Percentiles rank a stretch among this genome's conserved stretches.
Conservation (phyloP, 1,284 basidiomycete genomes). For the Termitomyces sp. region DNA sequence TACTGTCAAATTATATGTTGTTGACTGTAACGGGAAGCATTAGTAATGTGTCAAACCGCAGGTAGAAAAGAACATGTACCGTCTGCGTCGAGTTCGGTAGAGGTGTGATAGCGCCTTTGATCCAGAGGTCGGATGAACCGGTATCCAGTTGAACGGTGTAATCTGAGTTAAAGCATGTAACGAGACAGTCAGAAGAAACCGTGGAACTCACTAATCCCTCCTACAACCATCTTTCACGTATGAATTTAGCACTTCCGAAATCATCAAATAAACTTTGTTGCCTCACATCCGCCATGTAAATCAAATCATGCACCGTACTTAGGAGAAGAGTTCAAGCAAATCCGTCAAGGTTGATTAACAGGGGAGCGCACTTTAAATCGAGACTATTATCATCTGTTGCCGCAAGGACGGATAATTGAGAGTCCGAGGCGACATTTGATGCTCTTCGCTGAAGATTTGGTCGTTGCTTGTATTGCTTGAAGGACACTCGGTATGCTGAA, state of each 20-base stretch:
- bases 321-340: background rate
- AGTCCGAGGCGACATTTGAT: slow-evolving; percentile 21
- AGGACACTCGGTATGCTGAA: slow-evolving; percentile 34
- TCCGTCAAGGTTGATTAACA: background rate
- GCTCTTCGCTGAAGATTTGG: slow-evolving; percentile 28
- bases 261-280: slow-evolving; percentile 6
- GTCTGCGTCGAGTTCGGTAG: slow-evolving; percentile 49
- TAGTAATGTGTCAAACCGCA: slow-evolving; percentile 12
- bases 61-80: slow-evolving; percentile 34
- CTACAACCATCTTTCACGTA: slow-evolving; percentile 53
- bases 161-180: slow-evolving; percentile 29
- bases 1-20: slow-evolving; percentile 57
- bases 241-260: slow-evolving; percentile 6
- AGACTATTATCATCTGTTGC: slow-evolving; percentile 29
- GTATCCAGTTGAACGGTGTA: slow-evolving; percentile 75
- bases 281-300: slow-evolving; percentile 71
- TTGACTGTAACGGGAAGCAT: slow-evolving; percentile 30
- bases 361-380: slow-evolving; percentile 36
- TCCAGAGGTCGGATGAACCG: slow-evolving; percentile 79
- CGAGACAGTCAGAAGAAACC: background rate
- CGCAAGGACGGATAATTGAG: slow-evolving; percentile 28
- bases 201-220: slow-evolving; percentile 45
- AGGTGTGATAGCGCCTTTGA: slow-evolving; percentile 47
- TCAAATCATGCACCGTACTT: slow-evolving; percentile 67
- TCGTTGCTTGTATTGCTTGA: slow-evolving; percentile 36